Conservation (phyloP, 805 yeast genomes). For the Yamadazyma nakazawae region DNA sequence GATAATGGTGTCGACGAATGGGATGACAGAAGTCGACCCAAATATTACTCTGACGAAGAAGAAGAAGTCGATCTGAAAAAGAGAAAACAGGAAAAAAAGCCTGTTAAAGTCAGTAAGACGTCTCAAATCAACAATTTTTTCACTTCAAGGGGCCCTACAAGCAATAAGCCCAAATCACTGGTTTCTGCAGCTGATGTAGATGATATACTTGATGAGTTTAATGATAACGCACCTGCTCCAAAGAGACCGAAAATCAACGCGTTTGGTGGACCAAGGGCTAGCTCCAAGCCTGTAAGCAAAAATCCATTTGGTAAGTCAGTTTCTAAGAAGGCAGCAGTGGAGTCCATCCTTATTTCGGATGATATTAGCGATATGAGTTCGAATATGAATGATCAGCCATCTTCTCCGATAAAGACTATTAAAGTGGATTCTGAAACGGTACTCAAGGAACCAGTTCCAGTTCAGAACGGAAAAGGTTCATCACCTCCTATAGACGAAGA, state of each 20-base stretch:
- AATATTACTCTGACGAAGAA: constrained; percentile 57
- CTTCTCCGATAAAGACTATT: constrained; percentile 36
- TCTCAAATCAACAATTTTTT: constrained; percentile 53
- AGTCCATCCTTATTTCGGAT: not conserved
- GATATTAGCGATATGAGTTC: constrained; percentile 23
- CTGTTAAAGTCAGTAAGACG: constrained; percentile 37
- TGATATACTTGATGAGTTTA: constrained; percentile 59
- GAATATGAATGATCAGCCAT: constrained; percentile 26
- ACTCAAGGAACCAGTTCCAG: not conserved
- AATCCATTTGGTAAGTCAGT: constrained; percentile 3
- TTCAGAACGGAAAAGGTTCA: not conserved
- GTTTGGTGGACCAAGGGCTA: not conserved
- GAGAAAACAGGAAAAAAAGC: constrained; percentile 28
- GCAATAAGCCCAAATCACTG: constrained; percentile 20
- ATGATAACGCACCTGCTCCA: constrained; percentile 10
- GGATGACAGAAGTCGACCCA: constrained; percentile 53
- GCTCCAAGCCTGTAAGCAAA: not conserved
- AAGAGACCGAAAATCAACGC: constrained; percentile 3
- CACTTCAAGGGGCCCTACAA: constrained; percentile 32
- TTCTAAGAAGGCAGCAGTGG: not conserved
- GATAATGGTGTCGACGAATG: constrained; percentile 93
- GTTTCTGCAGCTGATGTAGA: constrained; percentile 56
- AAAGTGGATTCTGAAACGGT: not conserved
- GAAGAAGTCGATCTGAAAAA: constrained; percentile 20
- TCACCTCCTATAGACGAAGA: constrained; percentile 17